A percentile compares a stretch with the other conserved stretches of the same genome.
phyloP scores from a whole-genome alignment of 331 rosid species.

The Acacia concinna region DNA sequence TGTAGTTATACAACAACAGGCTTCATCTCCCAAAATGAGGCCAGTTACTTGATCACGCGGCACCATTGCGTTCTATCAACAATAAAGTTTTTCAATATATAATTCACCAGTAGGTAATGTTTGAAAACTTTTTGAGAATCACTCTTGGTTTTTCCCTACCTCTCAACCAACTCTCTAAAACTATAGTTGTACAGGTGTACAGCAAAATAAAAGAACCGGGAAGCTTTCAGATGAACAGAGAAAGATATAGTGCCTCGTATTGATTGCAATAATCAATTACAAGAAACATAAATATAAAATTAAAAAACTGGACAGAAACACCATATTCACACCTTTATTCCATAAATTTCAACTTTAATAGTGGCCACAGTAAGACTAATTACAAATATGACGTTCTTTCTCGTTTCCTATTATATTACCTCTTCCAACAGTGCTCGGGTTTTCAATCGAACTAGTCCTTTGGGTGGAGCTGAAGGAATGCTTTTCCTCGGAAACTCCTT shows the following conservation, averaged over 20 bases:
- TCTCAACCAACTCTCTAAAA: background rate
- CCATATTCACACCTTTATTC: background rate
- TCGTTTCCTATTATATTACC: slow-evolving; percentile 44
- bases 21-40: background rate
- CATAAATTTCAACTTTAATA: background rate
- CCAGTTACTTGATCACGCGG: background rate
- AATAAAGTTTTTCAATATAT: too few species aligned
- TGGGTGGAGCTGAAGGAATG: slow-evolving; percentile 81
- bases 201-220: background rate
- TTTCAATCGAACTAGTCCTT: slow-evolving; percentile 80
- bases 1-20: background rate
- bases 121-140: background rate
- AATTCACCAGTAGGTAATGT: background rate
- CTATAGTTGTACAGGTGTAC: background rate
- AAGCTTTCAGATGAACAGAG: background rate
- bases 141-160: background rate
- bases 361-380: background rate
- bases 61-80: background rate
- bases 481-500: slow-evolving; percentile 66
- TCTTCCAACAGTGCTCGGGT: slow-evolving; percentile 78
- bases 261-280: background rate
- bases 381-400: background rate
- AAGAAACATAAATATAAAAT: background rate
- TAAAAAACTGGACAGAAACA: background rate
- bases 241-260: background rate